Evolutionary conservation across 1,284 basidiomycete species (phyloP).

Genomic region (Psilocybe mexicana): DNA sequence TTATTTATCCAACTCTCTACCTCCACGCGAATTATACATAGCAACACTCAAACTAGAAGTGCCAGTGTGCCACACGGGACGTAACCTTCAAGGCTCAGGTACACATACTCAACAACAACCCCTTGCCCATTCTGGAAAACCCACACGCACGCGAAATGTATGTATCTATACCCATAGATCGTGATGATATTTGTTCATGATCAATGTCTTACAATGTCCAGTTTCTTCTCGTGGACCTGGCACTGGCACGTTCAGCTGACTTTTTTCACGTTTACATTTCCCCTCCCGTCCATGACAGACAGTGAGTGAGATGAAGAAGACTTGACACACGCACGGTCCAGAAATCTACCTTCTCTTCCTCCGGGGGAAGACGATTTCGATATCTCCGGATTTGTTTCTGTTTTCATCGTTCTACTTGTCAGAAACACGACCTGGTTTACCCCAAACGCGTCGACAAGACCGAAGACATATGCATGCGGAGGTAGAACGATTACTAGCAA

Average conservation of each 20-base stretch:
- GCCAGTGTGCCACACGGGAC: not conserved
- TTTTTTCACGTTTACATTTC: too few relatives aligned
- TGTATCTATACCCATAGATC: not conserved
- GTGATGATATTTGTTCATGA: too few relatives aligned
- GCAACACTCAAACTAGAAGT: not conserved
- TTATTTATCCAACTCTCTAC: not conserved
- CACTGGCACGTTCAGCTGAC: not conserved
- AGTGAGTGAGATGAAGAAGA: slow-evolving; percentile 1
- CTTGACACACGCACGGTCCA: not conserved
- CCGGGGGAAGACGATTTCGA: not conserved
- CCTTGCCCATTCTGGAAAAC: not conserved
- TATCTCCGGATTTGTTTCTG: slow-evolving; percentile 1
- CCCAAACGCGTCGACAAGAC: not conserved
- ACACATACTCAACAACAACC: too few relatives aligned
- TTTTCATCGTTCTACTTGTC: too few relatives aligned
- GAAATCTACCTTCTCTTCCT: not conserved
- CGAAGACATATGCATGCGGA: not conserved
- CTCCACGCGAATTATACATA: not conserved
- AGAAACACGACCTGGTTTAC: not conserved
- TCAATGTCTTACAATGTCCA: too few relatives aligned
- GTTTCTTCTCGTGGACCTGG: too few relatives aligned
- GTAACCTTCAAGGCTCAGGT: not conserved
- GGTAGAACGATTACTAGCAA: not conserved
- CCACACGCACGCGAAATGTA: not conserved
- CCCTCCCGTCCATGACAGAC: not conserved